Conservation (phyloP, 768 basidiomycete genomes). For the Lactarius trivialis region DNA sequence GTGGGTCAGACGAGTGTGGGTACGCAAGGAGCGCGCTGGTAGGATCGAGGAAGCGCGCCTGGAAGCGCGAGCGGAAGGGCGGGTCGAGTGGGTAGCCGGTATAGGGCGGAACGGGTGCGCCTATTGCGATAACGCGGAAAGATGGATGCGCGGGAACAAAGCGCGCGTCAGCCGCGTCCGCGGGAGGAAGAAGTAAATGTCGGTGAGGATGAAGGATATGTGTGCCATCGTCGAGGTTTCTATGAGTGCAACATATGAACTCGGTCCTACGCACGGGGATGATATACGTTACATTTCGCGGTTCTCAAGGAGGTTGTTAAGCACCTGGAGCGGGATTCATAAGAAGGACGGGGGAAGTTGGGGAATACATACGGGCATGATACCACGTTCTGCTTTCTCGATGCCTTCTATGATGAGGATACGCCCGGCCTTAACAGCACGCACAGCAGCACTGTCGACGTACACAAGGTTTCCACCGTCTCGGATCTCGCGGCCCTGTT, state of each 20-base stretch:
- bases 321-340: slow-evolving; percentile 27
- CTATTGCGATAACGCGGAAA: slow-evolving; percentile 64
- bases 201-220: slow-evolving; percentile 63
- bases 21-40: slow-evolving; percentile 46
- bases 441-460: slow-evolving; percentile 60
- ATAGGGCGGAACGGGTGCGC: slow-evolving; percentile 62
- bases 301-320: slow-evolving; percentile 65
- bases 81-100: slow-evolving; percentile 60
- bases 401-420: slow-evolving; percentile 62
- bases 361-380: slow-evolving; percentile 50
- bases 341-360: not conserved
- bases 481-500: slow-evolving; percentile 62
- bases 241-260: slow-evolving; percentile 22
- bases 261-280: not conserved
- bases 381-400: slow-evolving; percentile 66
- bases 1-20: not conserved
- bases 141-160: slow-evolving; percentile 63
- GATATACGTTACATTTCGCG: slow-evolving; percentile 49
- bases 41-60: slow-evolving; percentile 61
- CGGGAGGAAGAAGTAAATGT: slow-evolving; percentile 38
- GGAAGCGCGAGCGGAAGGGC: slow-evolving; percentile 63
- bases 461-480: slow-evolving; percentile 57
- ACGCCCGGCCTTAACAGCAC: slow-evolving; percentile 58
- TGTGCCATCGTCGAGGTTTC: slow-evolving; percentile 65
- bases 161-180: slow-evolving; percentile 29